Percentiles rank a stretch among this genome's conserved stretches.
phyloP scores from a whole-genome alignment of 441 rosid genomes.

The Metrosideros polymorpha region DNA sequence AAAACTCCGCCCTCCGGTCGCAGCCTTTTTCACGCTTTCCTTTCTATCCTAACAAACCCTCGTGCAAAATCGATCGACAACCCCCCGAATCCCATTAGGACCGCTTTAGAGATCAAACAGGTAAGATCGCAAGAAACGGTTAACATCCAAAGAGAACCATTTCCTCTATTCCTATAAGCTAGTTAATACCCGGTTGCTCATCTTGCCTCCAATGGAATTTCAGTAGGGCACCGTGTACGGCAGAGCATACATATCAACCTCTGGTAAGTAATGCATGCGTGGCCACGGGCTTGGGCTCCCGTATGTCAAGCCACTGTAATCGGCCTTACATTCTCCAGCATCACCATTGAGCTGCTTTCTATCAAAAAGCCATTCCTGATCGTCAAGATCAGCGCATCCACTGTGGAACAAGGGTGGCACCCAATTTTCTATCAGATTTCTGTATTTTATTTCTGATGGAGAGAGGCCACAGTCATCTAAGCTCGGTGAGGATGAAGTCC shows the following conservation, averaged over 20 bases:
- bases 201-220: neutral
- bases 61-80: neutral
- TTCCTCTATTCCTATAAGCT: neutral
- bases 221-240: constrained; percentile 49
- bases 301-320: neutral
- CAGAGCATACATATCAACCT: constrained; percentile 42
- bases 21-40: neutral
- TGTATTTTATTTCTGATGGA: constrained; percentile 15
- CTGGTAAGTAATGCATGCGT: constrained; percentile 27
- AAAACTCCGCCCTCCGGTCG: neutral
- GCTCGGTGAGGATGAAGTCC: constrained; percentile 2
- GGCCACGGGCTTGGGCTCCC: constrained; percentile 23
- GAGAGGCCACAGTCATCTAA: constrained; percentile 30
- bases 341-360: constrained; percentile 4
- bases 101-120: neutral
- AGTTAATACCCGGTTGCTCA: neutral
- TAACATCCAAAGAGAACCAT: neutral
- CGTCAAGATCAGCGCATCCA: constrained; percentile 12
- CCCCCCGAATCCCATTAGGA: neutral
- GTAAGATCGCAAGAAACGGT: neutral
- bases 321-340: constrained; percentile 6
- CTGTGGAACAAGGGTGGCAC: constrained; percentile 19
- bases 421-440: constrained; percentile 49
- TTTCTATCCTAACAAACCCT: neutral
- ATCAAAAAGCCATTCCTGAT: constrained; percentile 31